phyloP scores from a whole-genome alignment of 345 rosid species.

The Euphorbia pulcherrima region DNA sequence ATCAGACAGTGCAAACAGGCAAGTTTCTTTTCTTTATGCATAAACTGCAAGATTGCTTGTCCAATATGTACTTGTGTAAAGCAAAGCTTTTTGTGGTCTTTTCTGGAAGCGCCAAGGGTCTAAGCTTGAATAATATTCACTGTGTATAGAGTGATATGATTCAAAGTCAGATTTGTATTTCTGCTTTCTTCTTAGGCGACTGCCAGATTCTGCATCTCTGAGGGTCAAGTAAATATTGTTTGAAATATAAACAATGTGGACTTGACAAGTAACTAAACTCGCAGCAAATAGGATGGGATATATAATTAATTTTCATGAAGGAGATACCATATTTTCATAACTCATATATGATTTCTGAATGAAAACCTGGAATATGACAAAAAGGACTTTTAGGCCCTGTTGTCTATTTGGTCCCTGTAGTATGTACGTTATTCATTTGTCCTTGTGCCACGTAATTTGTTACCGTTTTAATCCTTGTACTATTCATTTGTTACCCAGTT shows the following conservation, averaged over 20 bases:
- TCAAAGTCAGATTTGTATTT: neutral
- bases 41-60: neutral
- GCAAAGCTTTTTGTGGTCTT: neutral
- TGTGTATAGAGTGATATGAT: neutral
- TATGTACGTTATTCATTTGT: no score
- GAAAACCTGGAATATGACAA: neutral
- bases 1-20: slow-evolving; percentile 76
- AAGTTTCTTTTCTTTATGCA: slow-evolving; percentile 22
- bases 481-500: no score
- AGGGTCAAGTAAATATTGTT: neutral
- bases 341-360: neutral
- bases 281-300: neutral
- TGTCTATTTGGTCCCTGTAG: no score
- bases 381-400: no score
- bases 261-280: neutral
- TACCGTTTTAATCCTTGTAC: no score
- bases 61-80: neutral
- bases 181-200: neutral
- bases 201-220: neutral
- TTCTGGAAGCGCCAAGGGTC: neutral
- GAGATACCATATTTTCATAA: neutral
- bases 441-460: no score
- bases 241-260: neutral
- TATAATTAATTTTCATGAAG: neutral
- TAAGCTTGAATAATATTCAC: neutral